Evolutionary conservation across 2,329 filamentous ascomycete species (phyloP), one percentile per base, ranked within the genome.

Genomic region (Xylaria digitata): DNA sequence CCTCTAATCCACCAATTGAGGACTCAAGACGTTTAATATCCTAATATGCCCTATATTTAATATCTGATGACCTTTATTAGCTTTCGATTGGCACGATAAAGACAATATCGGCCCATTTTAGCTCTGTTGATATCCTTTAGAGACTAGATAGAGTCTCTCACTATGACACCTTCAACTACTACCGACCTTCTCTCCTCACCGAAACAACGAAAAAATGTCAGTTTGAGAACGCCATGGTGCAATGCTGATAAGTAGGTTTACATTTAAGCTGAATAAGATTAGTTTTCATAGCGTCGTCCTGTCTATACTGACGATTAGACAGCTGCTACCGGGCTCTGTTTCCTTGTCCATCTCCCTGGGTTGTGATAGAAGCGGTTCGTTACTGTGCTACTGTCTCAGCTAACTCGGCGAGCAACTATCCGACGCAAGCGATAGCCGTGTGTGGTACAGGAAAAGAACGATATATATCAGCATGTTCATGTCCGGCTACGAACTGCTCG

Each of bases 391-490:
- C 62, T 21, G 49, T 65, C 43, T 60, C 55, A 32, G 56, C 42
- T 17, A 30, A 21, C 5, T 54, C 62, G 5, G 62, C 62, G 21
- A 65, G 49, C 3, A 64, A 64, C 55, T 64, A 49, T 7, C 62
- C 62, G 32, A 54, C 55, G 13, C 19, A 46, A 49, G 62, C 55
- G 17, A 46, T 60, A 42, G 49, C 48, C 4, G 55, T 30, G 3
- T 60, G 62, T 23, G 62, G 62, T 1, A 64, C 55, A 5, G 23
- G 21, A 7, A 64, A 43, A 54, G 49, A 60, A 7, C 42, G 55
- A 9, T 64, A 64, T 11, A 55, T 64, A 54, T 64, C 55, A 19
- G 55, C 55, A 19, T 64, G 62, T 43, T 64, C 62, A 60, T 64
- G 62, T 32, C 62, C 55, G 8, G 62, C 62, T 9, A 54, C 55